Evolutionary conservation across 352 stramenopile species (phyloP), one percentile per base, ranked within the genome.

Genomic region (Phytophthora brassicae): DNA sequence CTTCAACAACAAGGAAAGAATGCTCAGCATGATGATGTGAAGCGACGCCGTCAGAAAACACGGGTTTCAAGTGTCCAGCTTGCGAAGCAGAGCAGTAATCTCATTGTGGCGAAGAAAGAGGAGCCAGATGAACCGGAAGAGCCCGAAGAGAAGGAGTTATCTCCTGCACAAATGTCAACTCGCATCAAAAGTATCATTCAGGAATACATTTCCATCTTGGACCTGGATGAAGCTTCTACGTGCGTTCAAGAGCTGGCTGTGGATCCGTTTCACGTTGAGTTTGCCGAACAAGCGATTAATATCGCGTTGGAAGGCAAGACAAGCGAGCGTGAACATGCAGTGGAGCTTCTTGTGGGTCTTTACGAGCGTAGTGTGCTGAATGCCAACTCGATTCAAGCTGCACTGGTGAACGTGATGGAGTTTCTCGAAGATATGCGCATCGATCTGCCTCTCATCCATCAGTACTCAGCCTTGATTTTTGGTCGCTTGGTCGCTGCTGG

Each of bases 121-220:
- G 48, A 79, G 55, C 28, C 50, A 60, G 55, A 76, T 63, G 36
- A 77, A 44, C 28, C 53, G 48, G 46, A 61, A 5, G 60, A 72
- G 45, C 31, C 42, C 9, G 56, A 68, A 19, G 19, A 22, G 35
- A 54, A 65, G 16, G 49, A 76, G 3, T 19, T 69, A 8, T 74
- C 86, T 20, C 43, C 64, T 42, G 46, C 66, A 16, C 70, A 88
- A 77, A 70, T 90, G 33, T 70, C 71, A n/a, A 86, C 57, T 14
- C 83, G 84, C 20, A 93, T 95, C 65, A 95, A 95, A 66, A 93
- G 68, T 51, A 94, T 92, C 41, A 89, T 95, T 35, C 74, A 94
- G 47, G 87, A 95, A 55, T 95, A 86, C 48, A 62, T 81, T 23
- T 90, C 80, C n/a, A 89, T 94, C 23, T 28, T 83, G 31, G 87